Evolutionary conservation across 106 monocot species (phyloP).

Genomic region (Acorus gramineus): DNA sequence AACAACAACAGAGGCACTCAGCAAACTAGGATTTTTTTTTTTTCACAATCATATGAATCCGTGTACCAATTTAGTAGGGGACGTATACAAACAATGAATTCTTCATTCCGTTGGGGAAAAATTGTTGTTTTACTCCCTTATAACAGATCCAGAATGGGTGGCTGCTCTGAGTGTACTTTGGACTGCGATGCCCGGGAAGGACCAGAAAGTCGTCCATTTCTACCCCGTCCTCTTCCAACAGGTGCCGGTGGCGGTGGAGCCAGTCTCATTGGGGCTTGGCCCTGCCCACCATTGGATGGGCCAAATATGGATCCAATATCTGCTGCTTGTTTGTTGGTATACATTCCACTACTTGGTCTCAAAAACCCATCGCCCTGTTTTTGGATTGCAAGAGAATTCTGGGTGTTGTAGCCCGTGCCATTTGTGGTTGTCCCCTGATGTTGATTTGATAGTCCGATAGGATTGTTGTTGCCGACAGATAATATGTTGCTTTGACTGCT

Average conservation of each 20-base stretch:
- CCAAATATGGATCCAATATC: constrained; percentile 46
- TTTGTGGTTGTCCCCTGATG: constrained; percentile 13
- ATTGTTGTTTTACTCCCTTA: constrained; percentile 3
- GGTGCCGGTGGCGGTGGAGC: constrained; percentile 67
- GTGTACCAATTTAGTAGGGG: no score
- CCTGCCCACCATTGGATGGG: constrained; percentile 20
- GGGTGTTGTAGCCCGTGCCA: constrained; percentile 2
- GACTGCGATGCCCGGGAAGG: constrained; percentile 23
- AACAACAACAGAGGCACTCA: no score
- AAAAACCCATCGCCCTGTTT: no score
- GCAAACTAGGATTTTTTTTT: no score
- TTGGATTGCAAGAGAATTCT: background rate
- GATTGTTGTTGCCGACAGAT: constrained; percentile 16
- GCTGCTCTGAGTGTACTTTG: constrained; percentile 33
- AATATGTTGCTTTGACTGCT: background rate
- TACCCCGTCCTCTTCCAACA: constrained; percentile 61
- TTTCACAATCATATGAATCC: no score
- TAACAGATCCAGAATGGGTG: constrained; percentile 74
- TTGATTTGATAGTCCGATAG: constrained; percentile 16
- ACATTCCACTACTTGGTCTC: no score
- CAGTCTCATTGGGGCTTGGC: constrained; percentile 34
- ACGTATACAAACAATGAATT: no score
- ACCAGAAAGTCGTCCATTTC: constrained; percentile 29
- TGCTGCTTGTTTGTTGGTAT: background rate
- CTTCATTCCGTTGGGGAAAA: no score